Evolutionary conservation across 2,329 filamentous ascomycete species (phyloP).

Genomic region (Cadophora gregata): DNA sequence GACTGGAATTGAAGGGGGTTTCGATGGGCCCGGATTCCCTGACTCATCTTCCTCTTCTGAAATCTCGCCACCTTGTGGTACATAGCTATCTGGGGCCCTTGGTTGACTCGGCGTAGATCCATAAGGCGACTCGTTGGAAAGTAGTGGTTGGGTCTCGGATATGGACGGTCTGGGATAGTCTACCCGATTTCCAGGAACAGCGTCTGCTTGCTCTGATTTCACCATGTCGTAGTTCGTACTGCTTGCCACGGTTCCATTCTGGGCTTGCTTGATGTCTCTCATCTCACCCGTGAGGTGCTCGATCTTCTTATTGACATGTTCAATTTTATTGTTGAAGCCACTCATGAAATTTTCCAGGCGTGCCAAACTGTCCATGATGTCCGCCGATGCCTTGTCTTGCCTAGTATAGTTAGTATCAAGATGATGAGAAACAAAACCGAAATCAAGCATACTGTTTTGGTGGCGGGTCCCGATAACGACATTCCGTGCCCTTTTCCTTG

Average conservation of each 20-base stretch:
- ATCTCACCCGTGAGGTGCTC: constrained; percentile 24
- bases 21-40: constrained; percentile 54
- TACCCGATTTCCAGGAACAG: background rate
- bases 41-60: constrained; percentile 55
- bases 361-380: constrained; percentile 59
- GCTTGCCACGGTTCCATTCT: background rate
- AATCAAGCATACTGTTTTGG: constrained; percentile 78
- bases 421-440: background rate
- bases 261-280: background rate
- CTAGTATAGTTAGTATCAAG: constrained; percentile 37
- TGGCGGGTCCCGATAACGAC: constrained; percentile 88
- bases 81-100: constrained; percentile 20
- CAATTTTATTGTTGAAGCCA: constrained; percentile 20
- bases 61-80: constrained; percentile 51
- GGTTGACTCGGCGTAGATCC: constrained; percentile 28
- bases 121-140: constrained; percentile 35
- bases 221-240: constrained; percentile 7
- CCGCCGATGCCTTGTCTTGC: constrained; percentile 62
- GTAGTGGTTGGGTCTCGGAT: constrained; percentile 26
- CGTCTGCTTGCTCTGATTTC: constrained; percentile 10
- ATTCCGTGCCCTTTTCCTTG: constrained; percentile 82
- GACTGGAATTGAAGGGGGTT: constrained; percentile 74
- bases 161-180: constrained; percentile 11
- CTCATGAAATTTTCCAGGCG: constrained; percentile 31
- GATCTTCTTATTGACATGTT: constrained; percentile 25